These are phyloP conservation scores for Xylaria sp. DNA, from an alignment of 2,329 filamentous ascomycete species.

Conservation along the genomic window DNA sequence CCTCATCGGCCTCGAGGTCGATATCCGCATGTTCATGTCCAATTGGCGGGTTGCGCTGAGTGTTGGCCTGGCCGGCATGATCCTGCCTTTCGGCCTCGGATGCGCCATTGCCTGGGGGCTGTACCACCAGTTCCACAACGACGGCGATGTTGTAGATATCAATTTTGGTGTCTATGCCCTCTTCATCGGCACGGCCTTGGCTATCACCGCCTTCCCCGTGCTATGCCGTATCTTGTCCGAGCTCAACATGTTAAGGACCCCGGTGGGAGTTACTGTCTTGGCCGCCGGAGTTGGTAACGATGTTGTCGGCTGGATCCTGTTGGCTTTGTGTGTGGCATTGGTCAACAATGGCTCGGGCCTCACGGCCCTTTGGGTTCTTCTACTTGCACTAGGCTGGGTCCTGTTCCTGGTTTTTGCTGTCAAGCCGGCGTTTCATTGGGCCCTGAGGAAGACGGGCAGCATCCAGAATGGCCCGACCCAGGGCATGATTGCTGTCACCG, in stretches of 20 bases:
- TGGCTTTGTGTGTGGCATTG: slow-evolving; percentile 89
- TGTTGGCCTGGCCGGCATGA: slow-evolving; percentile 71
- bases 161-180: slow-evolving; percentile 53
- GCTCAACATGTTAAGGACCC: slow-evolving; percentile 79
- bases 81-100: slow-evolving; percentile 71
- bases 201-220: slow-evolving; percentile 90
- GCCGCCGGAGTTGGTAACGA: slow-evolving; percentile 94
- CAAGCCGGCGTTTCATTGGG: slow-evolving; percentile 73
- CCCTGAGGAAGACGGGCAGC: slow-evolving; percentile 73
- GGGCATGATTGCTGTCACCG: slow-evolving; percentile 77
- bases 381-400: slow-evolving; percentile 74
- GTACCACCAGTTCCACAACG: slow-evolving; percentile 63
- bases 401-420: slow-evolving; percentile 75
- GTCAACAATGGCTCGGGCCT: slow-evolving; percentile 86
- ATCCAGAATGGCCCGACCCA: slow-evolving; percentile 89
- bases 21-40: slow-evolving; percentile 66
- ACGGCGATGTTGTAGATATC: slow-evolving; percentile 33
- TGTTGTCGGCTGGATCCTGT: slow-evolving; percentile 85
- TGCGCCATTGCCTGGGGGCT: slow-evolving; percentile 71
- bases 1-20: slow-evolving; percentile 74
- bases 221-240: slow-evolving; percentile 92
- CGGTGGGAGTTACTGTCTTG: slow-evolving; percentile 87
- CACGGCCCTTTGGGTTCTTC: slow-evolving; percentile 80
- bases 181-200: slow-evolving; percentile 91
- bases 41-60: slow-evolving; percentile 73